Conservation (phyloP, 805 yeast genomes). For the Candida pseudofarinosa region DNA sequence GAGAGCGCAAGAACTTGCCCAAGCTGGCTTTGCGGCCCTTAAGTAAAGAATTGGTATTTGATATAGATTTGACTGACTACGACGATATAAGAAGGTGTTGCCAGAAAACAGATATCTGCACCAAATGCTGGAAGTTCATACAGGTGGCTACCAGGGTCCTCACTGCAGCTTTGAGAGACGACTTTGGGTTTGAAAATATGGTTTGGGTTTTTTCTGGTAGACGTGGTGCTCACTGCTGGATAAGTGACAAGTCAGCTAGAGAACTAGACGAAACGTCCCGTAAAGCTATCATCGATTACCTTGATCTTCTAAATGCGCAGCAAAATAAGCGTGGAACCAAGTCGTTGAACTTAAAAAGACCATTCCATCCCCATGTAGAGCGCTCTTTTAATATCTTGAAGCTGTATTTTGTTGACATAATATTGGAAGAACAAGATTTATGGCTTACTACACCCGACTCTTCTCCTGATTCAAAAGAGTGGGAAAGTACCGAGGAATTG, state of each 20-base stretch:
- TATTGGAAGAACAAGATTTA: constrained; percentile 82
- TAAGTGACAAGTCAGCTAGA: constrained; percentile 83
- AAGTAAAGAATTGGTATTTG: constrained; percentile 86
- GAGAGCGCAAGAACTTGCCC: constrained; percentile 71
- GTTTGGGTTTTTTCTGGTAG: constrained; percentile 98
- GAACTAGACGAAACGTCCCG: constrained; percentile 67
- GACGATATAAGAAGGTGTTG: constrained; percentile 94
- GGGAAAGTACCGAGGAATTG: constrained; percentile 48
- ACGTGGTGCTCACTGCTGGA: constrained; percentile 99
- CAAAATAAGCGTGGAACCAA: constrained; percentile 32
- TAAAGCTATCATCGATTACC: constrained; percentile 75
- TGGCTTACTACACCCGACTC: constrained; percentile 48
- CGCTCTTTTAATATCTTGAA: constrained; percentile 70
- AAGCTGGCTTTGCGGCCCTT: constrained; percentile 76
- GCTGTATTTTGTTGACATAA: constrained; percentile 56
- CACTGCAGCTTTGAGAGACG: constrained; percentile 69
- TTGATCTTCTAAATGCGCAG: constrained; percentile 63
- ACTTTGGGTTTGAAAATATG: constrained; percentile 82
- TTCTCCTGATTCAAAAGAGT: constrained; percentile 44
- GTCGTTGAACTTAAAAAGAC: constrained; percentile 60
- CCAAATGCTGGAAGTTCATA: constrained; percentile 90
- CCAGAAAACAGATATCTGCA: constrained; percentile 76
- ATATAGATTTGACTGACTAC: constrained; percentile 97
- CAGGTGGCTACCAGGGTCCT: constrained; percentile 77
- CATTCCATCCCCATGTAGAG: constrained; percentile 84